Percentiles rank a stretch among this genome's conserved stretches.
Conservation (phyloP, 1,139 yeast genomes). For the Saccharomyces hybrid region DNA sequence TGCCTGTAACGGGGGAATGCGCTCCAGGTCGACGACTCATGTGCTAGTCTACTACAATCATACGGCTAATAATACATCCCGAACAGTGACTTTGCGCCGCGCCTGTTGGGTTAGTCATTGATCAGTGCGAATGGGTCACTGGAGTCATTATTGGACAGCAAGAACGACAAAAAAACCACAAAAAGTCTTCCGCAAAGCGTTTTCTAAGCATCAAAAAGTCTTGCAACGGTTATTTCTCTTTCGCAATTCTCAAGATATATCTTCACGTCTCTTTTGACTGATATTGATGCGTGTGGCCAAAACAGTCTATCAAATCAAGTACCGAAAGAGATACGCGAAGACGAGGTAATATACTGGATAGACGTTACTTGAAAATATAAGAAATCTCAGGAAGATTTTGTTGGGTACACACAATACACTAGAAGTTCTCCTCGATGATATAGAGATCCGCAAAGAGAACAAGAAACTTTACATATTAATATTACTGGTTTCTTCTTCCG, state of each 20-base stretch:
- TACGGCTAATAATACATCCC: neutral
- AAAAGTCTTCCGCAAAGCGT: neutral
- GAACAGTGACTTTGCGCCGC: neutral
- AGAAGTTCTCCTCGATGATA: neutral
- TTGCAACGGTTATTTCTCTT: neutral
- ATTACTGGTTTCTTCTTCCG: neutral
- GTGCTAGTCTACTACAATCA: neutral
- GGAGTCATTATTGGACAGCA: neutral
- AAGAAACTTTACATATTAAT: neutral
- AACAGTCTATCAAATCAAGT: neutral
- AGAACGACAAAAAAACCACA: neutral
- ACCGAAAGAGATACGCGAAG: neutral
- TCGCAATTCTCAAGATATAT: neutral
- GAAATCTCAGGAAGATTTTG: neutral
- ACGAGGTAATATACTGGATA: neutral
- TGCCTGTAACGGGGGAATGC: neutral
- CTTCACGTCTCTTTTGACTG: neutral
- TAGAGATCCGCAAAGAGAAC: neutral
- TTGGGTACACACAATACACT: neutral
- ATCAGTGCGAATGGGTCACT: neutral
- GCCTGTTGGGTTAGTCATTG: neutral
- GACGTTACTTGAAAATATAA: neutral
- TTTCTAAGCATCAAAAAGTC: neutral
- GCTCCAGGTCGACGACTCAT: neutral
- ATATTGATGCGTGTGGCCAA: neutral